phyloP scores from a whole-genome alignment of 108 stramenopile genomes.

The Thalassiosira profunda region DNA sequence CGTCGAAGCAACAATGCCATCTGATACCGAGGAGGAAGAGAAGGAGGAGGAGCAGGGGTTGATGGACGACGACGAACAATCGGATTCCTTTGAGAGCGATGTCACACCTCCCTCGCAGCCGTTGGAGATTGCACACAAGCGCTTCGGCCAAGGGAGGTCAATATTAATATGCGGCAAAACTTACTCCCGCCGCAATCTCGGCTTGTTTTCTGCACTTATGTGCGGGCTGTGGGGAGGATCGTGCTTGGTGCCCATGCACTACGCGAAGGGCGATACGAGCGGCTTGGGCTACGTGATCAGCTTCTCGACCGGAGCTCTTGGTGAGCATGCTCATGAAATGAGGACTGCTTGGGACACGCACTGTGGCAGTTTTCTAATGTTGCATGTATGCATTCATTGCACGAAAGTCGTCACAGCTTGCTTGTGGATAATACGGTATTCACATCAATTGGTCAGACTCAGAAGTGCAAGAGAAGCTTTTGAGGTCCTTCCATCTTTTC shows the following conservation, averaged over 20 bases:
- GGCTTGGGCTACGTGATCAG: slow-evolving; percentile 74
- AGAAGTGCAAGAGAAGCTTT: slow-evolving; percentile 32
- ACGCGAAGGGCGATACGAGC: slow-evolving; percentile 42
- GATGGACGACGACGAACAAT: not conserved
- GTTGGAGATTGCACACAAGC: slow-evolving; percentile 1
- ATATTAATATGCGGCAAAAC: slow-evolving; percentile 24
- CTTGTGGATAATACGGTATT: slow-evolving; percentile 63
- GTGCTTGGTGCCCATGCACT: slow-evolving; percentile 61
- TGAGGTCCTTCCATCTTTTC: slow-evolving; percentile 51
- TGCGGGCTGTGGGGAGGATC: slow-evolving; percentile 56
- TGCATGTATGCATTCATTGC: no score
- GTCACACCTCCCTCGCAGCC: not conserved
- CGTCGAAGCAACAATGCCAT: no score
- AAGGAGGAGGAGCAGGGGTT: slow-evolving; percentile 23
- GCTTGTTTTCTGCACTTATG: slow-evolving; percentile 35
- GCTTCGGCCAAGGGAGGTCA: not conserved
- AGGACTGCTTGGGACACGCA: no score
- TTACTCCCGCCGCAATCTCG: slow-evolving; percentile 26
- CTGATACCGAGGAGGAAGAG: not conserved
- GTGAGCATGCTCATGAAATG: not conserved
- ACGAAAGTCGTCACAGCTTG: slow-evolving; percentile 49
- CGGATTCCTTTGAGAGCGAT: not conserved
- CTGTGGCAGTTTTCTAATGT: no score
- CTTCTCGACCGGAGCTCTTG: slow-evolving; percentile 71
- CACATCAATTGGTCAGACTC: slow-evolving; percentile 24